Evolutionary conservation across 1,284 basidiomycete species (phyloP).

Genomic region (Moesziomyces sp.): DNA sequence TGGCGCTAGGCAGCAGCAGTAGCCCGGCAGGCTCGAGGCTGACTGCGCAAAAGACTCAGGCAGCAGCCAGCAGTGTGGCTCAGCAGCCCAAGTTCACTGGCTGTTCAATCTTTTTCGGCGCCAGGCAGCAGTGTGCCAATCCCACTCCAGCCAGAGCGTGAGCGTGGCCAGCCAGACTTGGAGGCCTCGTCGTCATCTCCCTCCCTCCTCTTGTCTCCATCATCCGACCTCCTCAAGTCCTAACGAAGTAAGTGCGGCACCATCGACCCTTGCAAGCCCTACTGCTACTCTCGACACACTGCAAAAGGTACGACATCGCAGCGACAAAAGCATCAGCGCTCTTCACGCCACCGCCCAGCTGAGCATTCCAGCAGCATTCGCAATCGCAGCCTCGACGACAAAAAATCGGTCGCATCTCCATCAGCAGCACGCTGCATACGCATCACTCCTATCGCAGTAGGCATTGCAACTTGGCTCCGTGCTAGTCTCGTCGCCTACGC

Average conservation of each 20-base stretch:
- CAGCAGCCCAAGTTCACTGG: background rate
- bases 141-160: background rate
- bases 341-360: background rate
- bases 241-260: constrained; percentile 36
- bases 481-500: too few relatives aligned
- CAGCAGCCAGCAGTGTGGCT: background rate
- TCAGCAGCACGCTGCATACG: background rate
- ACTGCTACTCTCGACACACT: constrained; percentile 18
- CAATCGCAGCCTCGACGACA: constrained; percentile 2
- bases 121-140: constrained; percentile 3
- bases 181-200: constrained; percentile 38
- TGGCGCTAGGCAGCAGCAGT: background rate
- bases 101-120: background rate
- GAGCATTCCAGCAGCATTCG: constrained; percentile 1
- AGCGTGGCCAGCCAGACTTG: constrained; percentile 29
- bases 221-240: constrained; percentile 48
- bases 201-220: constrained; percentile 46
- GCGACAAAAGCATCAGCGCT: background rate
- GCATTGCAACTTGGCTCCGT: too few relatives aligned
- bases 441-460: background rate
- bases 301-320: constrained; percentile 12
- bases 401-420: background rate
- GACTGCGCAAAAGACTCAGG: constrained; percentile 1
- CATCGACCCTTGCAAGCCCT: constrained; percentile 10
- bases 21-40: background rate